Conservation (phyloP, 306 rosid species). For the Crotalaria pallida region DNA sequence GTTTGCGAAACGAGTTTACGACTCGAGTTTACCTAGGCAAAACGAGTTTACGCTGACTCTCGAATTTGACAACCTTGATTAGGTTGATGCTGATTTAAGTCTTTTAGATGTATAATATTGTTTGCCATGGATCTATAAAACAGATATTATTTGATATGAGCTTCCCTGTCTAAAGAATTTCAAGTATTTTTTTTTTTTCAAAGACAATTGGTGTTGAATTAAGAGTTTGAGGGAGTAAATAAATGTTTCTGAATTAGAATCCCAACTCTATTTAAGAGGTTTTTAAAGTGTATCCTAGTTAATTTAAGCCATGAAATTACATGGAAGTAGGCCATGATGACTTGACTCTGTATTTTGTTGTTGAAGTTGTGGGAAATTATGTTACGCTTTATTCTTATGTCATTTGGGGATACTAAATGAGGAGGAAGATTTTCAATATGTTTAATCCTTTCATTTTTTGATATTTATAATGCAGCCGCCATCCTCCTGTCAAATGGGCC, state of each 20-base stretch:
- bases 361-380: background rate
- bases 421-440: background rate
- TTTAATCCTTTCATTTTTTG: background rate
- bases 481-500: slow-evolving; percentile 62
- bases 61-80: no score
- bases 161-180: background rate
- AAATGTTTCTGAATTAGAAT: background rate
- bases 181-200: background rate
- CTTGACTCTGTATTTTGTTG: background rate
- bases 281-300: background rate
- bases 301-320: background rate
- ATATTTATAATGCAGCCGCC: slow-evolving; percentile 36
- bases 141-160: background rate
- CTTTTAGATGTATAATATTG: background rate
- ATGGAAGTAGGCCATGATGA: background rate
- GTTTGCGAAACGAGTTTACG: no score
- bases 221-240: background rate
- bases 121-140: background rate
- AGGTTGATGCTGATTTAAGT: background rate
- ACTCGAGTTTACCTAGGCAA: no score
- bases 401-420: background rate
- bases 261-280: background rate
- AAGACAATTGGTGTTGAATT: background rate
- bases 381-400: background rate
- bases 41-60: no score